Base-by-base conservation (phyloP, 805 yeast genomes). In the Saccharomycopsis selenospora region DNA sequence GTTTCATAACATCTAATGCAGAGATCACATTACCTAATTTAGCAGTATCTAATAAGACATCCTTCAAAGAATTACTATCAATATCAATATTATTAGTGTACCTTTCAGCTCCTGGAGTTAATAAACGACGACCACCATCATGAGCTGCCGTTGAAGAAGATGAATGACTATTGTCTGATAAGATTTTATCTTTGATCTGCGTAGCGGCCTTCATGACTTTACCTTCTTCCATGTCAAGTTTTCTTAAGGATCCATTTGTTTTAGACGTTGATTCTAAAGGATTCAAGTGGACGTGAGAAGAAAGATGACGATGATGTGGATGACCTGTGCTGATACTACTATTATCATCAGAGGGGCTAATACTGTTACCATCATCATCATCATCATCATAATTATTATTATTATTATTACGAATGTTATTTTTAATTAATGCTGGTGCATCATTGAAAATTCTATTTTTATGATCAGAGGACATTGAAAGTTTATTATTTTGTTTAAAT, bases 1-100 rank as follows among this genome's bases (percentile, higher is more conserved):
- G 60, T 48, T 70, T 70, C 48, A 74, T 54, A 26, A 65, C 63
- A 42, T 66, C 67, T 41, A 74, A 58, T 4, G 68, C 63, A 17
- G 62, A 63, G 7, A 68, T 59, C 11, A 72, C 63, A 24, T 67
- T 64, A 3, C 67, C 60, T 7, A 69, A 60, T 53, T 70, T 69
- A 25, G 57, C 52, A 1, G 73, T 64, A 53, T 64, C 68, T 40
- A 64, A 52, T 47, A 67, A 57, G 40, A 64, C 61, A 27, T 65
- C 66, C 54, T 62, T 67, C 42, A 66, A 60, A 46, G 63, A 58
- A 22, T 67, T 72, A 52, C 67, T 66, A 50, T 69, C 63, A 42
- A 64, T 47, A 3, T 60, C 46, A 3, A 58, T 18, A 36, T 60
- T 59, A 2, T 65, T 60, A 6, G 67, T 61, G 13, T 58, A 54